Base-by-base conservation (phyloP, 495 filamentous ascomycete genomes). In the Penicillium samsonianum region DNA sequence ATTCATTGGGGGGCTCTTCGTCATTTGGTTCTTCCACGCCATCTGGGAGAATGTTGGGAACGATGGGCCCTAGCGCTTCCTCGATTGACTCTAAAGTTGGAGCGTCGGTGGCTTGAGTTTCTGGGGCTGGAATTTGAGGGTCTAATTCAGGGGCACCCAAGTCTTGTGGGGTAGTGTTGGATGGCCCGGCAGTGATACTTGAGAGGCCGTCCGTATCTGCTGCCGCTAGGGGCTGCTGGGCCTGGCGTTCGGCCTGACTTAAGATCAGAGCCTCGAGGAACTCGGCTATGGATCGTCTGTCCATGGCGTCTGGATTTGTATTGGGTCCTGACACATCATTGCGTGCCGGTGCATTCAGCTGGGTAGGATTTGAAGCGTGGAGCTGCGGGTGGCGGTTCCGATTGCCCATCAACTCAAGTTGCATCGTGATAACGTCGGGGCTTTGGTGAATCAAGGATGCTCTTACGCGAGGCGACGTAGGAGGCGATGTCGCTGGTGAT, bases 351-450 rank as follows among this genome's bases (percentile, higher is more conserved):
- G 67, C 50, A 58, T 61, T 54, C 8, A 50, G 25, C 44, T 66
- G 60, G 20, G 55, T 47, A n/a, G 45, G 55, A 22, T 31, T 35
- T 12, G 51, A 37, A 10, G 50, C 46, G 11, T 60, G 59, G 38
- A 57, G 55, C 40, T 68, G 68, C 3, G 59, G n/a, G 22, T 60
- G 69, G 28, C 62, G 75, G 47, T 64, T 75, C 4, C 63, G 75
- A 52, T 72, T 76, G 3, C 65, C 66, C 33, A 77, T 50, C 2
- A 80, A 58, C 44, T 78, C 76, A 22, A 80, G 52, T 46, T 80
- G 75, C 77, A 79, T 80, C 5, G 77, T 78, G 51, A 78, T 78
- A n/a, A 78, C 67, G 51, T 79, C 75, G 5, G 77, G 73, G 42
- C 74, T 73, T 30, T 78, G 74, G 53, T 78, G 75, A 22, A 78